Evolutionary conservation across 2,329 filamentous ascomycete genomes (phyloP).

Genomic region (Sclerotinia sclerotiorum): DNA sequence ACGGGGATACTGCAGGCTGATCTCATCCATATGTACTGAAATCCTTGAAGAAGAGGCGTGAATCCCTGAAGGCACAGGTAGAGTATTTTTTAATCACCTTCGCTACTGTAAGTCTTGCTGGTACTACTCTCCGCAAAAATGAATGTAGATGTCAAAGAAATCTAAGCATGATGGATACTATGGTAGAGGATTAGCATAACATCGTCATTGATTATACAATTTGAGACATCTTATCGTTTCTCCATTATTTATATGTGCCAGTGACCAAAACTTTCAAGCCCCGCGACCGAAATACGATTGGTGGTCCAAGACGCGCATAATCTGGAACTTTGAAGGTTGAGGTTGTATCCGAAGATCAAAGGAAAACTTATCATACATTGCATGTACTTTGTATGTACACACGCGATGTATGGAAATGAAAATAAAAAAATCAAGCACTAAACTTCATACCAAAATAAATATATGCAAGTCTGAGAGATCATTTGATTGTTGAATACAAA

Average conservation of each 20-base stretch:
- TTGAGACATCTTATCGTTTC: slow-evolving; percentile 15
- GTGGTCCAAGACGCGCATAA: slow-evolving; percentile 18
- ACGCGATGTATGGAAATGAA: too few relatives aligned
- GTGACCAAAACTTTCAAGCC: slow-evolving; percentile 10
- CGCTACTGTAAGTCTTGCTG: background rate
- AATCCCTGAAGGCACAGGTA: slow-evolving; percentile 4
- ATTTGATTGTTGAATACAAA: background rate
- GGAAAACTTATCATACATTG: background rate
- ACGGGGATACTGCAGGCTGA: slow-evolving; percentile 22
- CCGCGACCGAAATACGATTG: slow-evolving; percentile 10
- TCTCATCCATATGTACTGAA: slow-evolving; percentile 12
- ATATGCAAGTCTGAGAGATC: background rate
- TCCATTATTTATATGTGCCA: slow-evolving; percentile 13
- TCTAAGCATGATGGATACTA: too few relatives aligned
- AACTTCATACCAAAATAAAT: background rate
- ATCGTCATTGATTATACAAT: slow-evolving; percentile 16
- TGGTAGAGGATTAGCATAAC: background rate
- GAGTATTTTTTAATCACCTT: background rate
- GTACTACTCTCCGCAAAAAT: background rate
- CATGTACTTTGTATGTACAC: background rate
- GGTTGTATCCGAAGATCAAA: slow-evolving; percentile 16
- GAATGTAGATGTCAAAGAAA: background rate
- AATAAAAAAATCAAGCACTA: too few relatives aligned
- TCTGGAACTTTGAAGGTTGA: slow-evolving; percentile 17
- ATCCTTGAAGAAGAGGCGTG: slow-evolving; percentile 17